phyloP scores from a whole-genome alignment of 139 green algal genomes.

The Chlorella sp. region DNA sequence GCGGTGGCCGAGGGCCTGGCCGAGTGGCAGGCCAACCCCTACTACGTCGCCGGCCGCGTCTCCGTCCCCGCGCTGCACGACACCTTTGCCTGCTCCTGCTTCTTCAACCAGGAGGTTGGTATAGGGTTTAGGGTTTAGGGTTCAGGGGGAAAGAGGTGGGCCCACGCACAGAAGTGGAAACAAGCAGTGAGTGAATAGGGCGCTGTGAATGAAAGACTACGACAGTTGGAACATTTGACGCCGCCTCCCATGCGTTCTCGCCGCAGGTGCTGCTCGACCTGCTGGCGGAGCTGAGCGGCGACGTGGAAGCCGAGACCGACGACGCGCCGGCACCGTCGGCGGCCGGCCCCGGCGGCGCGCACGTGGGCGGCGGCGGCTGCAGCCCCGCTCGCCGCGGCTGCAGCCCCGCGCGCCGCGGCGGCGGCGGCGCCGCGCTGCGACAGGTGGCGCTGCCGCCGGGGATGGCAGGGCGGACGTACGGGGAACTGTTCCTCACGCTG shows the following conservation, averaged over 20 bases:
- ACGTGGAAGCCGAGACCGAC: conserved; percentile 23
- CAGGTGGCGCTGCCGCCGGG: conserved; percentile 34
- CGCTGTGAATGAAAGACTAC: too few species aligned
- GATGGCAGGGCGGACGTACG: conserved; percentile 61
- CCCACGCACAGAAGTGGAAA: neutral
- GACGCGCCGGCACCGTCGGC: neutral
- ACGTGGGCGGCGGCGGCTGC: too few species aligned
- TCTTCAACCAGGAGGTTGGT: conserved; percentile 62
- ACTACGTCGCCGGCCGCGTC: conserved; percentile 76
- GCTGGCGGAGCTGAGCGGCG: conserved; percentile 68
- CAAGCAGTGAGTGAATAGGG: too few species aligned
- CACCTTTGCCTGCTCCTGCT: conserved; percentile 73
- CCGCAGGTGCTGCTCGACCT: conserved; percentile 64
- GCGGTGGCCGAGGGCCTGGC: conserved; percentile 64
- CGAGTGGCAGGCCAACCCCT: conserved; percentile 83
- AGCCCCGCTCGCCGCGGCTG: too few species aligned
- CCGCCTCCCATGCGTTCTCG: too few species aligned
- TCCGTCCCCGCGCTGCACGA: conserved; percentile 81
- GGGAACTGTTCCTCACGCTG: conserved; percentile 59
- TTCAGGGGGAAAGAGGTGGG: neutral
- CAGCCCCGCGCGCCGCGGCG: conserved; percentile 43
- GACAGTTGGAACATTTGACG: too few species aligned
- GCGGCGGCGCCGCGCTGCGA: conserved; percentile 59
- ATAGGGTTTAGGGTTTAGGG: neutral
- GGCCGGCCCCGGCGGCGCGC: neutral